Base-by-base conservation (phyloP, 257 asterid genomes). In the Capsicum rhomboideum region DNA sequence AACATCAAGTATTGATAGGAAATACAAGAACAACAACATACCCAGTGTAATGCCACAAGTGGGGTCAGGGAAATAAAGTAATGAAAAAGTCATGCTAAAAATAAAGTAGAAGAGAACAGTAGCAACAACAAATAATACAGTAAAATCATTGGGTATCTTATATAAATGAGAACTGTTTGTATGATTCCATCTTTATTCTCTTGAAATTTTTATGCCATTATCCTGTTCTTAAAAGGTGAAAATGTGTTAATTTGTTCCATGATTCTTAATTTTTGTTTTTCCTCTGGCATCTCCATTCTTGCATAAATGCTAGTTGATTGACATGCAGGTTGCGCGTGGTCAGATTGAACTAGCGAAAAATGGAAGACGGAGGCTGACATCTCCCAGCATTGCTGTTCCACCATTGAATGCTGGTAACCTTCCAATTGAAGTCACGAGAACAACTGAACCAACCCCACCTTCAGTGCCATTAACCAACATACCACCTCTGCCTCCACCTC, bases 311-410 rank as follows among this genome's bases (percentile, higher is more conserved):
- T 61, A 26, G 18, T 64, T 75, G 77, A 75, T 82, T 78, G 75
- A 50, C 18, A 20, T 84, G 89, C 93, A 97, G 99, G 93, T 88
- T 69, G 97, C 94, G 63, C 91, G 86, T 49, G 87, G 84, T 77
- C 94, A 91, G 87, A 88, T 90, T 5, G 93, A 91, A 89, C 93
- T 86, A 84, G 90, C 92, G 82, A 89, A 86, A 79, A 89, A 81
- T 50, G 79, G 86, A 75, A 88, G 85, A 81, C 91, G 90, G 84
- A 91, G 85, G 85, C 86, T 94, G 87, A 87, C 89, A 40, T 85
- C 95, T 31, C 84, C 88, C 20, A 64, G 81, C 52, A 52, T 53
- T 82, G 75, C 44, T 67, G 78, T 82, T 79, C 89, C 88, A 5
- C 64, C 69, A 16, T 81, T 90, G 37, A 78, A 84, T 17, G 79